Base-by-base conservation (phyloP, 2,329 filamentous ascomycete species). In the Diaporthe destruens region DNA sequence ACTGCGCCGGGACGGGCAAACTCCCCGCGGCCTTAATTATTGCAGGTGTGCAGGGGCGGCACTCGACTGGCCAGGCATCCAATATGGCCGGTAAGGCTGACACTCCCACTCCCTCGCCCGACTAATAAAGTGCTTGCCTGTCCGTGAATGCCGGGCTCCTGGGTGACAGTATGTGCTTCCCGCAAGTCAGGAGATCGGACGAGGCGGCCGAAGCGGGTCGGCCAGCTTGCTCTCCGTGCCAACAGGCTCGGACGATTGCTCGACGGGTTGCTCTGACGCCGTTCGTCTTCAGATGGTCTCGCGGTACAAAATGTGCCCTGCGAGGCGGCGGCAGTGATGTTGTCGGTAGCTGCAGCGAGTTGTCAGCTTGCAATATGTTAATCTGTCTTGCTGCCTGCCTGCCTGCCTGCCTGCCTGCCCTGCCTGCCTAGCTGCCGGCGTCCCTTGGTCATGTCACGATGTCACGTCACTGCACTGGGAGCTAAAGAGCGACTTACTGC, bases 1-100 rank as follows among this genome's bases (percentile, higher is more conserved):
- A 29, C 14, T 61, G 55, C 55, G 44, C 66, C 66, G 66, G 68
- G 42, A 44, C 68, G 55, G 68, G 68, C 68, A 61, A 53, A 34
- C 68, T 61, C 55, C 44, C 47, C 57, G 55, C 47, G 53, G 49
- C 68, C 51, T 59, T 49, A 44, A 44, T n/a, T 44, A n/a, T 53
- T 23, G 44, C 32, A 36, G 42, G 14, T n/a, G 29, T 55, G 54
- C 61, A 66, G 44, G 44, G 61, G 47, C 61, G 32, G 44, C 61
- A 66, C 32, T 32, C 47, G 61, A 66, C 32, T 66, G n/a, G 32
- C 44, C 47, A 51, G 32, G 32, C 61, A 53, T 11, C 18, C 7
- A 47, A 29, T 63, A 29, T 63, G 42, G 59, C 25, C 59, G 25
- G 47, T 59, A 69, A 59, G 67, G 68, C 68, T 70, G 68, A 32